These are phyloP conservation scores for Funneliformis mosseae DNA, from an alignment of 192 early-diverging fungal genomes.

Conservation along the genomic window DNA sequence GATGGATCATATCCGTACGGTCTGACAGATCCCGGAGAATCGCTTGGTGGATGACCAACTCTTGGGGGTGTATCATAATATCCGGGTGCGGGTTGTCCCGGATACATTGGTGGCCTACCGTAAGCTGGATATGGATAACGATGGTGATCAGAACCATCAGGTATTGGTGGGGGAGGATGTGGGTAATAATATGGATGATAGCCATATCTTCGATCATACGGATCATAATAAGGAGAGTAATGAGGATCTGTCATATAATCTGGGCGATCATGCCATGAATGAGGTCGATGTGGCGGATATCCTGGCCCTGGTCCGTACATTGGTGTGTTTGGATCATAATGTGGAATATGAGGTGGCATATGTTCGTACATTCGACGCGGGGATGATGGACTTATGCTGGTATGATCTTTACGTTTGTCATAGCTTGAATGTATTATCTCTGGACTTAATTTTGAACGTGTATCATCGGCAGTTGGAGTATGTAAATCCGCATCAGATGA, in stretches of 20 bases:
- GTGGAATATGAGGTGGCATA: not conserved
- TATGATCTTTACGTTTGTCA: not conserved
- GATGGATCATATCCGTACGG: not conserved
- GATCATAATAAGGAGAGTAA: slow-evolving; percentile 6
- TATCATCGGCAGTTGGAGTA: not conserved
- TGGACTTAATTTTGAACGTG: not conserved
- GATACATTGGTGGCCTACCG: not conserved
- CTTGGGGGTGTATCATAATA: slow-evolving; percentile 6
- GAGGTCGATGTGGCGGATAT: slow-evolving; percentile 1
- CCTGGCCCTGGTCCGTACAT: not conserved
- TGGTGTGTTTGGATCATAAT: not conserved
- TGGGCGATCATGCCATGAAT: not conserved
- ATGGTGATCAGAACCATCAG: not conserved
- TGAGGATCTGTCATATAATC: not conserved
- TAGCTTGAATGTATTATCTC: not conserved
- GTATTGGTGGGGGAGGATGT: not conserved
- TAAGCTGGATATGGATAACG: slow-evolving; percentile 11
- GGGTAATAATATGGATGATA: slow-evolving; percentile 19
- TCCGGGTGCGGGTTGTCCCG: not conserved
- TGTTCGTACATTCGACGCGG: not conserved
- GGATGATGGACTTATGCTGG: not conserved
- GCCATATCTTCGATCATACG: slow-evolving; percentile 4
- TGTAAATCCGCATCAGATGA: not conserved
- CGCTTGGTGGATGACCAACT: not conserved
- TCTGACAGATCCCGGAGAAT: not conserved